These are phyloP conservation scores for Dioscorea cayenensis DNA, from an alignment of 116 monocot species.

Conservation along the genomic window DNA sequence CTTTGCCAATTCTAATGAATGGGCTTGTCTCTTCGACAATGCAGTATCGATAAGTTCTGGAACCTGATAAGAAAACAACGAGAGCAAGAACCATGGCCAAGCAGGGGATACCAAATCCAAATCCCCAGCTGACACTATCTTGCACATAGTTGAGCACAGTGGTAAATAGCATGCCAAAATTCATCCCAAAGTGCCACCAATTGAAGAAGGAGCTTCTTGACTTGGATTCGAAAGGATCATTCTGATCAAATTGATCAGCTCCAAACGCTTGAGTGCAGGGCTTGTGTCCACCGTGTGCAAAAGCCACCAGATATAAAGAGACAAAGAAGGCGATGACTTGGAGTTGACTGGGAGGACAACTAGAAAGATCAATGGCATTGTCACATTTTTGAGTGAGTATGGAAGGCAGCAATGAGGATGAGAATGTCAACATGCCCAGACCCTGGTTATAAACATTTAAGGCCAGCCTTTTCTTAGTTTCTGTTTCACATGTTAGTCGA, in stretches of 20 bases:
- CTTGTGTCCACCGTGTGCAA: conserved; percentile 54
- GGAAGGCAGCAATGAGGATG: conserved; percentile 11
- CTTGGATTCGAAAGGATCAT: conserved; percentile 29
- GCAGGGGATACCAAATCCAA: conserved; percentile 73
- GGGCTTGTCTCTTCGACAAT: conserved; percentile 9
- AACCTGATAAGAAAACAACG: conserved; percentile 46
- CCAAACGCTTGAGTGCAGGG: conserved; percentile 64
- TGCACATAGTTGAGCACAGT: conserved; percentile 50
- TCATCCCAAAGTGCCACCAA: conserved; percentile 68
- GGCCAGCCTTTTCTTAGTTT: too few relatives aligned
- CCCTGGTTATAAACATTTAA: conserved; percentile 10
- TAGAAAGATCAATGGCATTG: background rate
- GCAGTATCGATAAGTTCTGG: conserved; percentile 45
- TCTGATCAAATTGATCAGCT: conserved; percentile 66
- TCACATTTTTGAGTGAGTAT: background rate
- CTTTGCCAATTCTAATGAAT: conserved; percentile 16
- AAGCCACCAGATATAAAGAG: conserved; percentile 47
- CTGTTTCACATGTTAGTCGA: too few relatives aligned
- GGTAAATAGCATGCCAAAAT: conserved; percentile 10
- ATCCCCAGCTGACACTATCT: conserved; percentile 64
- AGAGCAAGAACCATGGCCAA: conserved; percentile 41
- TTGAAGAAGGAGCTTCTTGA: conserved; percentile 71
- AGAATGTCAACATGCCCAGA: conserved; percentile 24
- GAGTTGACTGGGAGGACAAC: conserved; percentile 10
- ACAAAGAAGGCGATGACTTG: conserved; percentile 47